Percentiles rank a stretch among this genome's conserved stretches.
phyloP scores from a whole-genome alignment of 257 asterid genomes.

The Plectranthus barbatus region DNA sequence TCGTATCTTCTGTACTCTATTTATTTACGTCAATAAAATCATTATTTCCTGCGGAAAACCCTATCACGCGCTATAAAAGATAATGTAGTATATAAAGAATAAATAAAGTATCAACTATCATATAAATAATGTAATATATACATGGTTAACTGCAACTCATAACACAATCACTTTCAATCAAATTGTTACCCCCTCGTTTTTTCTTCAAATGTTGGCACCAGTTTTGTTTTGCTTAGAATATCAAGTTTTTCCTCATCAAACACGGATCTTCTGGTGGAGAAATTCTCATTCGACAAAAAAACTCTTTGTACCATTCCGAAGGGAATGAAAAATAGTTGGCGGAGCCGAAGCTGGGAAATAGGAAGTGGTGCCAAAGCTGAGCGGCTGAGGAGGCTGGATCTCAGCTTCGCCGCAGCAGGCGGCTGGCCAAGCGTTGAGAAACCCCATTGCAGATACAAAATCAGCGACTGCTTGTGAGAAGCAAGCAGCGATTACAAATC shows the following conservation, averaged over 20 bases:
- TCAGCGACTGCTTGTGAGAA: constrained; percentile 28
- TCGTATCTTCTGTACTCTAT: no score
- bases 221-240: no score
- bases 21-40: no score
- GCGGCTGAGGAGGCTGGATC: neutral
- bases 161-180: no score
- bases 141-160: no score
- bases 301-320: neutral
- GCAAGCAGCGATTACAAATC: constrained; percentile 23
- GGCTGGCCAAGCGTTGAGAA: constrained; percentile 34
- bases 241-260: constrained; percentile 26
- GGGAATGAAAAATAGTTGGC: constrained; percentile 8
- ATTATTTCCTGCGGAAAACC: no score
- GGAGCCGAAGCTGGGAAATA: constrained; percentile 25
- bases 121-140: no score
- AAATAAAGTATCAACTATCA: no score
- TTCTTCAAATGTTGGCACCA: no score
- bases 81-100: no score
- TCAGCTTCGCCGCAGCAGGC: neutral
- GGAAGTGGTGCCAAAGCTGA: neutral
- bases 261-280: constrained; percentile 16
- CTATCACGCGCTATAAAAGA: no score
- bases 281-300: neutral
- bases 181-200: no score
- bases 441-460: constrained; percentile 17